Evolutionary conservation across 768 basidiomycete genomes (phyloP).

Genomic region (Agrocybe praecox): DNA sequence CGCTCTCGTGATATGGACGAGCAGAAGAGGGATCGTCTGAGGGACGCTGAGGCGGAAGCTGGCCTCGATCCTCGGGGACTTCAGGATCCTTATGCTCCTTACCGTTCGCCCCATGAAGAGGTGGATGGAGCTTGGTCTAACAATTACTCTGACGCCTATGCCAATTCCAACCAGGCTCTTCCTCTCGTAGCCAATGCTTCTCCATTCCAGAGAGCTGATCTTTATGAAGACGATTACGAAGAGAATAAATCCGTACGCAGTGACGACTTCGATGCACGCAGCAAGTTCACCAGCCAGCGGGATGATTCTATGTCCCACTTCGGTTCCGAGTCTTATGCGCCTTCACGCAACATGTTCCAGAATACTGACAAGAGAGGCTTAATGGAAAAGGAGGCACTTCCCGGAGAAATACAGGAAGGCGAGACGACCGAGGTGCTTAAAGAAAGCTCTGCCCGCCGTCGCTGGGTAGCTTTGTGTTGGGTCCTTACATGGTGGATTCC

Average conservation of each 20-base stretch:
- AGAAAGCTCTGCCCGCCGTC: conserved; percentile 76
- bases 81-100: conserved; percentile 79
- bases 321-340: conserved; percentile 92
- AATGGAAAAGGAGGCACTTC: conserved; percentile 79
- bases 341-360: conserved; percentile 95
- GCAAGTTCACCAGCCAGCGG: conserved; percentile 73
- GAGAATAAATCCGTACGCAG: conserved; percentile 73
- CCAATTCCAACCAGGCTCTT: conserved; percentile 67
- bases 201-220: conserved; percentile 77
- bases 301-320: conserved; percentile 82
- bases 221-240: conserved; percentile 78
- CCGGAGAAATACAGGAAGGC: conserved; percentile 84
- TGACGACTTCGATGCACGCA: conserved; percentile 82
- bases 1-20: conserved; percentile 86
- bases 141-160: conserved; percentile 56
- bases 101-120: conserved; percentile 55
- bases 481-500: conserved; percentile 93
- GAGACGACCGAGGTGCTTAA: conserved; percentile 89
- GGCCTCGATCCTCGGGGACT: conserved; percentile 60
- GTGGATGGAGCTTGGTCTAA: conserved; percentile 35
- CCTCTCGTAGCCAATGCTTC: conserved; percentile 86
- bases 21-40: conserved; percentile 76
- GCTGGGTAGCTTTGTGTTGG: conserved; percentile 91
- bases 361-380: conserved; percentile 73
- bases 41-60: conserved; percentile 74